Conservation (phyloP, 2,329 filamentous ascomycete species). For the Simplicillium aogashimaense region DNA sequence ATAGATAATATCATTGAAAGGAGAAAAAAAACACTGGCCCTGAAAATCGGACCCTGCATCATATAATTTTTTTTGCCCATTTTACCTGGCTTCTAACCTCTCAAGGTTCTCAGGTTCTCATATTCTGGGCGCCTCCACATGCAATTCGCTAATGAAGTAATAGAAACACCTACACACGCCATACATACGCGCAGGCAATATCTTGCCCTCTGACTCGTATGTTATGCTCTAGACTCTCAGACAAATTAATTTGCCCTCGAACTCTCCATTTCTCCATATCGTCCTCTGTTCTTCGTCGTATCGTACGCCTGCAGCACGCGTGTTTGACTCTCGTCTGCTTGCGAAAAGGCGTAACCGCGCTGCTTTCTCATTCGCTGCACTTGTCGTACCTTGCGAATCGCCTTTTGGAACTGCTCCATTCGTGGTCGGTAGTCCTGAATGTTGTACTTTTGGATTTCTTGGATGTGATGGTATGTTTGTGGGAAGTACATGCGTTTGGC, state of each 20-base stretch:
- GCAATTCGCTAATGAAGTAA: too few relatives aligned
- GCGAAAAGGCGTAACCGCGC: constrained; percentile 94
- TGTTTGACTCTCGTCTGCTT: constrained; percentile 93
- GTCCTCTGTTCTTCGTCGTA: constrained; percentile 81
- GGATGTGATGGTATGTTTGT: constrained; percentile 93
- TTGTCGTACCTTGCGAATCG: constrained; percentile 94
- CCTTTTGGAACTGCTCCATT: constrained; percentile 99
- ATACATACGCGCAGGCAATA: too few relatives aligned
- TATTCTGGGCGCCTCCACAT: too few relatives aligned
- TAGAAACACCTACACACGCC: too few relatives aligned
- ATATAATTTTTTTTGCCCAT: too few relatives aligned
- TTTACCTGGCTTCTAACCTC: too few relatives aligned
- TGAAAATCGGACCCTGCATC: too few relatives aligned
- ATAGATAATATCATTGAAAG: too few relatives aligned
- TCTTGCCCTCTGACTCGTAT: too few relatives aligned
- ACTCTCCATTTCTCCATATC: constrained; percentile 87
- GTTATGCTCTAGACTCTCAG: too few relatives aligned
- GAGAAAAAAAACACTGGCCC: too few relatives aligned
- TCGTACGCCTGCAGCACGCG: constrained; percentile 95
- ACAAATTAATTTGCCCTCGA: constrained; percentile 12
- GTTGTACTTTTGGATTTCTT: constrained; percentile 99
- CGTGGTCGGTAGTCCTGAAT: constrained; percentile 97
- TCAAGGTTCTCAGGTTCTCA: too few relatives aligned
- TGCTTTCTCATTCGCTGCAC: constrained; percentile 99
- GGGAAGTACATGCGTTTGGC: constrained; percentile 94